A percentile compares a stretch with the other conserved stretches of the same genome.
phyloP scores from a whole-genome alignment of 1,139 yeast genomes.

The Nakaseomyces glabratus region DNA sequence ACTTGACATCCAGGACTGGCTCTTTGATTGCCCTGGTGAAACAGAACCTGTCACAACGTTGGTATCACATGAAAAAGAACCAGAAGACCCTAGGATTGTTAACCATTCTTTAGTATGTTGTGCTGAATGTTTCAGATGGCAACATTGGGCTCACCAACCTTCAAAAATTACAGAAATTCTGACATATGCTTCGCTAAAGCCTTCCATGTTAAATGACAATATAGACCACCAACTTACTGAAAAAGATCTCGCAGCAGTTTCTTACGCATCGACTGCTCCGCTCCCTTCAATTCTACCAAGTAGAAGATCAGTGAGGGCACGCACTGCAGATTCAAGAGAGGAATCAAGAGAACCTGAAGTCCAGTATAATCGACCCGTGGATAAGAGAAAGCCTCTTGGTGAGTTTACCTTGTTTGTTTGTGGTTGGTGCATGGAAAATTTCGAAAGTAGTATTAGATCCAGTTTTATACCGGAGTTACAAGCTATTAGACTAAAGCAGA shows the following conservation, averaged over 20 bases:
- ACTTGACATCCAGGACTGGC: slow-evolving; percentile 26
- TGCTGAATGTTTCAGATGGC: slow-evolving; percentile 30
- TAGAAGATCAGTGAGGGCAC: slow-evolving; percentile 24
- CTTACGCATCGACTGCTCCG: slow-evolving; percentile 13
- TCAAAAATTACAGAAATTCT: slow-evolving; percentile 12
- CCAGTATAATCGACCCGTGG: slow-evolving; percentile 21
- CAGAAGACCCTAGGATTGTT: slow-evolving; percentile 20
- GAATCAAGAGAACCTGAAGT: slow-evolving; percentile 10
- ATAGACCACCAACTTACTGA: slow-evolving; percentile 11
- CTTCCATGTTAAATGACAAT: slow-evolving; percentile 10
- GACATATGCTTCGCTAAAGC: slow-evolving; percentile 10
- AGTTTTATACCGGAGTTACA: slow-evolving; percentile 23
- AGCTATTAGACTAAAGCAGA: slow-evolving; percentile 19
- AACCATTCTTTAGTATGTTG: slow-evolving; percentile 25
- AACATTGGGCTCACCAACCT: slow-evolving; percentile 28
- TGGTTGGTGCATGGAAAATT: slow-evolving; percentile 19
- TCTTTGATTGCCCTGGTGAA: slow-evolving; percentile 27
- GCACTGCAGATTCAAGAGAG: slow-evolving; percentile 9
- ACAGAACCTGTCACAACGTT: slow-evolving; percentile 10
- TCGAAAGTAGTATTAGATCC: slow-evolving; percentile 21
- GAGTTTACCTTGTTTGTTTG: slow-evolving; percentile 23
- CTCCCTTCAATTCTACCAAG: slow-evolving; percentile 2
- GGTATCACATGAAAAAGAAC: slow-evolving; percentile 22
- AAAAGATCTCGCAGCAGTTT: slow-evolving; percentile 18
- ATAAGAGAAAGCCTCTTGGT: slow-evolving; percentile 18